Percentiles rank a stretch among this genome's conserved stretches.
Evolutionary conservation across 352 stramenopile species (phyloP).

Genomic region (Phytophthora citricola): DNA sequence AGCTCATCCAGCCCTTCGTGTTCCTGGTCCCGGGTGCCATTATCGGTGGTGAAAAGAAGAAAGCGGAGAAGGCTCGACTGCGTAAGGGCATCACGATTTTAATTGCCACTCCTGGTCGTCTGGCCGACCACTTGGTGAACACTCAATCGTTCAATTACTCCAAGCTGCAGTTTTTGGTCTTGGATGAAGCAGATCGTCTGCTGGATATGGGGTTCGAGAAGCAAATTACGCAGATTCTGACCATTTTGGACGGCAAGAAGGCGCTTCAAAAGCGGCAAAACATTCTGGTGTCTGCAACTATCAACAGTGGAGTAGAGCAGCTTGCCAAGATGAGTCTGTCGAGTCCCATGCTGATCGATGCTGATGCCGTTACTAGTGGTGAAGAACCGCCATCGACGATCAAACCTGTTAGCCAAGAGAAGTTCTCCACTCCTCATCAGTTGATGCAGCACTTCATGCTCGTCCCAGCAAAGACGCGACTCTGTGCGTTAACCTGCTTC

Average conservation of each 20-base stretch:
- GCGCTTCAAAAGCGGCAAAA: slow-evolving; percentile 80
- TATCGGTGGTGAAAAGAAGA: slow-evolving; percentile 95
- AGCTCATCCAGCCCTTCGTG: slow-evolving; percentile 95
- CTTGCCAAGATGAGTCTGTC: slow-evolving; percentile 86
- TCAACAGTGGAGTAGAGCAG: slow-evolving; percentile 87
- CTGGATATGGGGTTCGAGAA: slow-evolving; percentile 99
- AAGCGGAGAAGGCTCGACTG: slow-evolving; percentile 85
- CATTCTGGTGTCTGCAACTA: slow-evolving; percentile 88
- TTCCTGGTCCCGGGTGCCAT: slow-evolving; percentile 87
- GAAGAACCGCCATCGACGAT: slow-evolving; percentile 14
- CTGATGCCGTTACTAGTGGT: slow-evolving; percentile 51
- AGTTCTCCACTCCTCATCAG: slow-evolving; percentile 92
- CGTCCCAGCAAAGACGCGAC: slow-evolving; percentile 94
- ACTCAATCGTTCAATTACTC: slow-evolving; percentile 92
- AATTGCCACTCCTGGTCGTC: slow-evolving; percentile 96
- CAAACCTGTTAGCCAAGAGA: slow-evolving; percentile 46
- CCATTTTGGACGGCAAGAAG: slow-evolving; percentile 93
- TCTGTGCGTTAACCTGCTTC: slow-evolving; percentile 94
- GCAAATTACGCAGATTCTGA: slow-evolving; percentile 98
- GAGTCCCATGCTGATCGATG: slow-evolving; percentile 79
- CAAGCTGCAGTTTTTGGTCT: slow-evolving; percentile 94
- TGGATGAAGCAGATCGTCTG: slow-evolving; percentile 99
- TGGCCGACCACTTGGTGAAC: slow-evolving; percentile 97
- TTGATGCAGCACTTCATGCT: slow-evolving; percentile 97
- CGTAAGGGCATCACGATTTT: slow-evolving; percentile 96